These are phyloP conservation scores for Fusarium scirpi DNA, from an alignment of 2,329 filamentous ascomycete species.

Conservation along the genomic window DNA sequence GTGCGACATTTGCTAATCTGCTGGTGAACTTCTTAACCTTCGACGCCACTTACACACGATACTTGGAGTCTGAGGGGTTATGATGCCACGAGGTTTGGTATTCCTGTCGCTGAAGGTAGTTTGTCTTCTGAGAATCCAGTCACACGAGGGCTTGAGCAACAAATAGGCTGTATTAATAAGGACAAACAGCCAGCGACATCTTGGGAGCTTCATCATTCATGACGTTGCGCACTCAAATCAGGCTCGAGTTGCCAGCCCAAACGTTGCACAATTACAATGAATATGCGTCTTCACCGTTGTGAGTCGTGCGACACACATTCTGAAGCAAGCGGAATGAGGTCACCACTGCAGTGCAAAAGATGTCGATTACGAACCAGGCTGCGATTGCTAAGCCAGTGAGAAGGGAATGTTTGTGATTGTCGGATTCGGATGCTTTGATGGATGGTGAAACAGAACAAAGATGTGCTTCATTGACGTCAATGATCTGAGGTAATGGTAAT, in stretches of 20 bases:
- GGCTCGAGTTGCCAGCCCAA: neutral
- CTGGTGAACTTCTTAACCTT: no score
- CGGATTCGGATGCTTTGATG: neutral
- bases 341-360: neutral
- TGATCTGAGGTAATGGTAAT: neutral
- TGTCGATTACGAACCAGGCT: neutral
- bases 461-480: constrained; percentile 1
- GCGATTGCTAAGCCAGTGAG: neutral
- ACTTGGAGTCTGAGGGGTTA: rapidly evolving
- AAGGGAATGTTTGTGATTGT: neutral
- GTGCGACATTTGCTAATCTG: no score
- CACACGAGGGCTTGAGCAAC: no score
- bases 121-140: neutral
- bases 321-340: neutral
- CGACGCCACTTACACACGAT: neutral
- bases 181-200: neutral
- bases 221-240: neutral
- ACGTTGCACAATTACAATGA: neutral
- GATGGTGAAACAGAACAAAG: neutral
- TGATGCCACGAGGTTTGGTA: neutral
- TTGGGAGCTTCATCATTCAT: neutral
- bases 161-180: neutral
- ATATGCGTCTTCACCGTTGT: neutral
- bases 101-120: neutral
- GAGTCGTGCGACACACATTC: neutral